Evolutionary conservation across 768 basidiomycete genomes (phyloP).

Genomic region (Mycena maculata): DNA sequence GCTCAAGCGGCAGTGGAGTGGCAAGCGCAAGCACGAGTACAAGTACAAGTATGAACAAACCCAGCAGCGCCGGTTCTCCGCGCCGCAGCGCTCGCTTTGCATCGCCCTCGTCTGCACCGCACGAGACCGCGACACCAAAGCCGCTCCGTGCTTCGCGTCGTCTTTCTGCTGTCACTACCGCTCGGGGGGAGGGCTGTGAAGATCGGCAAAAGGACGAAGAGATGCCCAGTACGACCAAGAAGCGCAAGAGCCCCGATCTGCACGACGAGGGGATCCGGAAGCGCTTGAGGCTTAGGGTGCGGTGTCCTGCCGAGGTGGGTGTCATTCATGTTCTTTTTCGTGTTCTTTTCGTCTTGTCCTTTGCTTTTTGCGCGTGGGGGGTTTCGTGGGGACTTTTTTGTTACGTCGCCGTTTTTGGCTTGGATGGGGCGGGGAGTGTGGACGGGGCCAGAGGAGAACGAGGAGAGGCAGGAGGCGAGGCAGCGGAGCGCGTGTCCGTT

Average conservation of each 20-base stretch:
- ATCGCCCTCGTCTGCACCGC: background rate
- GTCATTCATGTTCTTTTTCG: background rate
- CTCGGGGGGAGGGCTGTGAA: too few relatives aligned
- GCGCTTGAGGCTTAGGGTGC: conserved; percentile 9
- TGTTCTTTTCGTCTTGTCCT: background rate
- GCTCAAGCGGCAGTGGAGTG: background rate
- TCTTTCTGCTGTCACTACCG: too few relatives aligned
- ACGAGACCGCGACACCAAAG: too few relatives aligned
- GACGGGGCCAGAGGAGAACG: too few relatives aligned
- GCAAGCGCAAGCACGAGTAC: background rate
- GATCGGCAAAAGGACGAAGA: background rate
- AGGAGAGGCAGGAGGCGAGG: too few relatives aligned
- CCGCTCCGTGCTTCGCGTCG: too few relatives aligned
- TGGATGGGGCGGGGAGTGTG: too few relatives aligned
- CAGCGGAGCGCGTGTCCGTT: too few relatives aligned
- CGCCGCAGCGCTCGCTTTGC: conserved; percentile 20
- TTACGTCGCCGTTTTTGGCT: too few relatives aligned
- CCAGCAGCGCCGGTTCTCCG: background rate
- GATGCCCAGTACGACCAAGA: background rate
- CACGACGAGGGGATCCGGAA: conserved; percentile 7
- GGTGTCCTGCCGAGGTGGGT: conserved; percentile 29
- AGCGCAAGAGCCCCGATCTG: conserved; percentile 30
- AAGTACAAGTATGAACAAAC: background rate
- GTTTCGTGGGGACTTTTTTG: background rate
- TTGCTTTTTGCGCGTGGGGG: background rate